phyloP scores from a whole-genome alignment of 192 early-diverging fungal species.

The Martensiomyces pterosporus region DNA sequence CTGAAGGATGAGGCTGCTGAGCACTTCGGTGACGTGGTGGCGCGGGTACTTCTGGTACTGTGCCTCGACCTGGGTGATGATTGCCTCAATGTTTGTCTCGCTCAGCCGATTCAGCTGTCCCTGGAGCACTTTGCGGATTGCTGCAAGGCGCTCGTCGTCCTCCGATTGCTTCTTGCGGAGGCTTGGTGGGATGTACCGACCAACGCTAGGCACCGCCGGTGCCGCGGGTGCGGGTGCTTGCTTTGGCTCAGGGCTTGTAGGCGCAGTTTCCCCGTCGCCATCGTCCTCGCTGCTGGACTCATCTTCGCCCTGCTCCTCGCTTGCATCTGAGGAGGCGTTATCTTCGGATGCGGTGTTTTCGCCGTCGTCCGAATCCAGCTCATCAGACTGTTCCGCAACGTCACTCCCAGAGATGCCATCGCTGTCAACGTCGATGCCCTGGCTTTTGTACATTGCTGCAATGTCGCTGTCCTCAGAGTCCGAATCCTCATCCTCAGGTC shows the following conservation, averaged over 20 bases:
- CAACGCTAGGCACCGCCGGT: slow-evolving; percentile 18
- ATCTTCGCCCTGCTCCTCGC: slow-evolving; percentile 1
- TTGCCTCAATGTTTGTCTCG: slow-evolving; percentile 88
- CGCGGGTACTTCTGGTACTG: slow-evolving; percentile 60
- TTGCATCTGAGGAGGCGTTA: background rate
- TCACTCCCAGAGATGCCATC: slow-evolving; percentile 6
- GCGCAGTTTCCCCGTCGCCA: slow-evolving; percentile 1
- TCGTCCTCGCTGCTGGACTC: slow-evolving; percentile 3
- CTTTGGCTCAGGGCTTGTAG: background rate
- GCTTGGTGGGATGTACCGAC: slow-evolving; percentile 88
- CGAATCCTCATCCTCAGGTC: slow-evolving; percentile 9
- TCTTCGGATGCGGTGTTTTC: too few species aligned
- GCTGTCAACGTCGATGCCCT: slow-evolving; percentile 21
- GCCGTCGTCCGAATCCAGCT: slow-evolving; percentile 2
- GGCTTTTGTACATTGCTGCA: slow-evolving; percentile 35
- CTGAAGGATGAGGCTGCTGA: slow-evolving; percentile 70
- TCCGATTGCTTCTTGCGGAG: slow-evolving; percentile 61
- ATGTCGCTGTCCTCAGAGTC: slow-evolving; percentile 47
- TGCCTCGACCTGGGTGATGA: slow-evolving; percentile 75
- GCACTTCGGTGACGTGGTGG: slow-evolving; percentile 78
- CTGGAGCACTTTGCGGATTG: slow-evolving; percentile 76
- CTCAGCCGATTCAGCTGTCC: slow-evolving; percentile 85
- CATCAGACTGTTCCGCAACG: slow-evolving; percentile 5
- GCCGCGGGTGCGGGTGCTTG: too few species aligned
- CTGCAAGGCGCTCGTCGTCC: slow-evolving; percentile 55